Percentiles rank a stretch among this genome's conserved stretches.
These are phyloP conservation scores for Moricandia moricandioides DNA, from an alignment of 345 rosid species.

Conservation along the genomic window DNA sequence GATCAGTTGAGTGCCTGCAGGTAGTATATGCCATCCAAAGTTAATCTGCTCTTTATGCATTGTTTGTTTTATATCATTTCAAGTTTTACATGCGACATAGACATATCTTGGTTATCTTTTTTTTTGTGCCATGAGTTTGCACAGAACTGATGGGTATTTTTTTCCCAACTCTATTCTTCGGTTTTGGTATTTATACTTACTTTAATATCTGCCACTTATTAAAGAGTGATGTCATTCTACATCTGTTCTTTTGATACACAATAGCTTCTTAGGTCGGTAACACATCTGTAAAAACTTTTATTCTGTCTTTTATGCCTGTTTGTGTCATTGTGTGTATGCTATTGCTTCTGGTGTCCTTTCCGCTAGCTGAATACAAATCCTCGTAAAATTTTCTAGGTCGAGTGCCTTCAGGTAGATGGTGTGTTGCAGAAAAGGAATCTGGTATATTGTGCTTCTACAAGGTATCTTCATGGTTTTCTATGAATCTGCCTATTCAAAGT, in stretches of 20 bases:
- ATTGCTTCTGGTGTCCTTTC: slow-evolving; percentile 17
- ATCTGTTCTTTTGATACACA: not conserved
- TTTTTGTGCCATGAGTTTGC: not conserved
- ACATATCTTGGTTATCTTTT: slow-evolving; percentile 10
- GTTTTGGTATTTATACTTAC: slow-evolving; percentile 3
- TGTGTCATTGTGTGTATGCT: slow-evolving; percentile 2
- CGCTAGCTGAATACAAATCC: slow-evolving; percentile 10
- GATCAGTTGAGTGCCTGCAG: slow-evolving; percentile 3
- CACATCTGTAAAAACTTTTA: not conserved
- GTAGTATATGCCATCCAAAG: slow-evolving; percentile 11
- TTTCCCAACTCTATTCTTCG: not conserved
- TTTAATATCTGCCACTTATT: not conserved
- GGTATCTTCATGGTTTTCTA: slow-evolving; percentile 47
- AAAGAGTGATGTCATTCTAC: not conserved
- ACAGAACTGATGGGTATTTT: not conserved
- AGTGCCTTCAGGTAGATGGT: slow-evolving; percentile 96
- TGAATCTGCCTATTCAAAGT: slow-evolving; percentile 18
- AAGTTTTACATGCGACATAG: not conserved
- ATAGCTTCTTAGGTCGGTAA: not conserved
- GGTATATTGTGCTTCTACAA: slow-evolving; percentile 96
- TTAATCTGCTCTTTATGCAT: slow-evolving; percentile 12
- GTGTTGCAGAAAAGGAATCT: slow-evolving; percentile 83
- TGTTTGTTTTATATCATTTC: slow-evolving; percentile 1
- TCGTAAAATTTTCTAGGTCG: slow-evolving; percentile 55
- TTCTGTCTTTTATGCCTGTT: slow-evolving; percentile 9